A percentile compares a stretch with the other conserved stretches of the same genome.
These are phyloP conservation scores for Tricholoma saponaceum DNA, from an alignment of 768 basidiomycete species.

Conservation along the genomic window DNA sequence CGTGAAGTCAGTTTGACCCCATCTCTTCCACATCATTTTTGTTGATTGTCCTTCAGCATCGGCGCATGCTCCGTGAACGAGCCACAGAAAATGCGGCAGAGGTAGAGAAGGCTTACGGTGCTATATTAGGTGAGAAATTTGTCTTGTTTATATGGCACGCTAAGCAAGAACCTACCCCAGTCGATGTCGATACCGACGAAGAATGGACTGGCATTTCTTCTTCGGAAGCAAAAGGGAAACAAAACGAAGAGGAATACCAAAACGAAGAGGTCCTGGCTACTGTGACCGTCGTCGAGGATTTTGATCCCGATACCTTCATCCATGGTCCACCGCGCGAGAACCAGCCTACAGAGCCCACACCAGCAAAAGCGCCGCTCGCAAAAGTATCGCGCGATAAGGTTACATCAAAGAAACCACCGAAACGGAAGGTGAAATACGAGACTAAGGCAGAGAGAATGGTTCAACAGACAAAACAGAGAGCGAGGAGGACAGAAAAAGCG, in stretches of 20 bases:
- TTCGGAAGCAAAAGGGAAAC: constrained; percentile 26
- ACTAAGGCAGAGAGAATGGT: constrained; percentile 62
- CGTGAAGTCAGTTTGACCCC: constrained; percentile 57
- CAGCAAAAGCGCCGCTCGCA: constrained; percentile 1
- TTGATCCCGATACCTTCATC: constrained; percentile 66
- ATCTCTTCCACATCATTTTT: background rate
- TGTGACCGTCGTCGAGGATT: constrained; percentile 90
- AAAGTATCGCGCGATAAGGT: constrained; percentile 3
- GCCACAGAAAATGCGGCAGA: constrained; percentile 73
- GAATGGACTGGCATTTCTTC: constrained; percentile 44
- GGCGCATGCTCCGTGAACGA: constrained; percentile 71
- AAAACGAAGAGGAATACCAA: constrained; percentile 69
- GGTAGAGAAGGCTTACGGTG: constrained; percentile 73
- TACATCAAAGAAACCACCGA: constrained; percentile 24
- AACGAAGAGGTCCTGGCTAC: constrained; percentile 84
- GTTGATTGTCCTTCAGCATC: constrained; percentile 47
- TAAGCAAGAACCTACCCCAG: constrained; percentile 12
- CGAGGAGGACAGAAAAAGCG: constrained; percentile 67
- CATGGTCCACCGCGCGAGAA: constrained; percentile 32
- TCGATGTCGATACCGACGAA: constrained; percentile 38
- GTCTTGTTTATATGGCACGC: constrained; percentile 10
- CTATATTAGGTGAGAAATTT: constrained; percentile 34
- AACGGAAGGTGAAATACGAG: constrained; percentile 55
- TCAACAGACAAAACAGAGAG: constrained; percentile 60
- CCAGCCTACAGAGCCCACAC: background rate